phyloP scores from a whole-genome alignment of 2,329 filamentous ascomycete genomes.

The Diaporthe sp. region DNA sequence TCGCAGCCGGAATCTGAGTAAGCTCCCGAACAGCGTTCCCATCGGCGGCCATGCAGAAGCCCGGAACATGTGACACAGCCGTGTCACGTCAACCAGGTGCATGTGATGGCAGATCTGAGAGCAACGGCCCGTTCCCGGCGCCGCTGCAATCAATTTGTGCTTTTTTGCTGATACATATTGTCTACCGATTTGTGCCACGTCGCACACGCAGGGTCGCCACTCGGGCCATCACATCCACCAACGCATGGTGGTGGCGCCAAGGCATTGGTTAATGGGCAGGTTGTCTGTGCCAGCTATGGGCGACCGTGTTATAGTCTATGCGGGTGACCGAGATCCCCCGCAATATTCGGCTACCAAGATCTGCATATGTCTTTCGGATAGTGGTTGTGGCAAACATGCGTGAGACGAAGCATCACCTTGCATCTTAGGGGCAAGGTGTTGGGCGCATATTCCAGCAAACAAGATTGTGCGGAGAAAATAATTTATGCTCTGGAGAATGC shows the following conservation, averaged over 20 bases:
- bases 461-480: conserved; percentile 3
- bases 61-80: background rate
- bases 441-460: background rate
- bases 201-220: conserved; percentile 12
- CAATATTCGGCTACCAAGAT: background rate
- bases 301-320: background rate
- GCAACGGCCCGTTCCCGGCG: conserved; percentile 6
- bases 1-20: background rate
- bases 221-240: conserved; percentile 14
- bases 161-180: background rate
- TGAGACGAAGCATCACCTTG: conserved; percentile 17
- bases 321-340: conserved; percentile 20
- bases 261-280: background rate
- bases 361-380: background rate
- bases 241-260: background rate
- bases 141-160: background rate
- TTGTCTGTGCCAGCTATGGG: background rate
- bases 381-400: conserved; percentile 9
- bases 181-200: conserved; percentile 17
- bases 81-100: background rate
- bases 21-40: background rate
- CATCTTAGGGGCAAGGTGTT: background rate
- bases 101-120: conserved; percentile 7
- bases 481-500: background rate
- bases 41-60: background rate